These are phyloP conservation scores for Mycena galericulata DNA, from an alignment of 768 basidiomycete genomes.

Conservation along the genomic window DNA sequence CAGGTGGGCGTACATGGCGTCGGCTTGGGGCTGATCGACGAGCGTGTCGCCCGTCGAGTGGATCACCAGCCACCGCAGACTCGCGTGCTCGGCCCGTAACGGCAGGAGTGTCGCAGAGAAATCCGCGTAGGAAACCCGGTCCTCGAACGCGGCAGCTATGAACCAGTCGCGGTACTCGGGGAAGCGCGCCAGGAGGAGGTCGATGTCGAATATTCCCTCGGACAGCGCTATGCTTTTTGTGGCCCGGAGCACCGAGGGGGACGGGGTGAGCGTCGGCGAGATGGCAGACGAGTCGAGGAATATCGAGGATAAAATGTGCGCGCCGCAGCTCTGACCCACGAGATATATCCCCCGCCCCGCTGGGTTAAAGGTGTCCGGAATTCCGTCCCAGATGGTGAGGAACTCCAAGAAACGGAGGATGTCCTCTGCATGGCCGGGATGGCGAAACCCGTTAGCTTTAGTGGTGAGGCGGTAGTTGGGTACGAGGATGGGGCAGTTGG, in stretches of 20 bases:
- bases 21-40: slow-evolving; percentile 72
- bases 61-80: slow-evolving; percentile 75
- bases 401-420: slow-evolving; percentile 69
- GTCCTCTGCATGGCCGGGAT: slow-evolving; percentile 81
- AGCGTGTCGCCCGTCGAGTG: slow-evolving; percentile 82
- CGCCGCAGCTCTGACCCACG: slow-evolving; percentile 85
- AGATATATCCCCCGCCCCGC: slow-evolving; percentile 65
- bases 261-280: slow-evolving; percentile 60
- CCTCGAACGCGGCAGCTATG: slow-evolving; percentile 72
- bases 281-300: slow-evolving; percentile 65
- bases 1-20: slow-evolving; percentile 70
- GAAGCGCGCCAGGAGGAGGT: slow-evolving; percentile 70
- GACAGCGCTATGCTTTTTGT: slow-evolving; percentile 71
- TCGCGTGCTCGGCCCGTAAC: slow-evolving; percentile 42
- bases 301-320: slow-evolving; percentile 82
- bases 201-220: slow-evolving; percentile 85
- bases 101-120: slow-evolving; percentile 60
- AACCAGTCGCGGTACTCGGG: slow-evolving; percentile 80
- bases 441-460: slow-evolving; percentile 55
- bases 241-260: slow-evolving; percentile 52
- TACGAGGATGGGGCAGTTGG: slow-evolving; percentile 70
- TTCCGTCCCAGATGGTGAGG: slow-evolving; percentile 60
- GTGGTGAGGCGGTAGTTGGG: slow-evolving; percentile 85
- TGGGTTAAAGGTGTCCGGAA: slow-evolving; percentile 37
- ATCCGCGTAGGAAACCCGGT: slow-evolving; percentile 56